A percentile compares a stretch with the other conserved stretches of the same genome.
Conservation (phyloP, 176 grass and related monocot species). For the Carex cristatella region DNA sequence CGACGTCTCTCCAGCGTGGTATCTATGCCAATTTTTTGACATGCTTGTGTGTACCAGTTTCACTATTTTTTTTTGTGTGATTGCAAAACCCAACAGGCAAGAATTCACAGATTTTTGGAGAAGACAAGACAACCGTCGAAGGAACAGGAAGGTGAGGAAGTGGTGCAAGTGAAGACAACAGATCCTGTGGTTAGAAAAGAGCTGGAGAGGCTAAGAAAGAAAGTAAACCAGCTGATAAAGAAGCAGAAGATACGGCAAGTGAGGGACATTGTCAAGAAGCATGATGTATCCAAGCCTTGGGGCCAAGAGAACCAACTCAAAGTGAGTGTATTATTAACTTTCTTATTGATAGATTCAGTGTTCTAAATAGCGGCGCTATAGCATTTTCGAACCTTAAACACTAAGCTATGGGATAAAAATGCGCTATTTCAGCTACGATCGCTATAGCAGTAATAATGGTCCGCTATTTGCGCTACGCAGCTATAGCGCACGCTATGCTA, state of each 20-base stretch:
- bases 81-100: constrained; percentile 39
- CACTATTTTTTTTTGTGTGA: constrained; percentile 18
- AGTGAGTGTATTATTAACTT: constrained; percentile 34
- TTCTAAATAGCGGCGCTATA: too few species aligned
- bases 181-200: constrained; percentile 33
- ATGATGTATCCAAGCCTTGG: constrained; percentile 78
- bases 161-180: constrained; percentile 22
- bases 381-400: too few species aligned
- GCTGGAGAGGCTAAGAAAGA: constrained; percentile 70
- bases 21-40: background rate
- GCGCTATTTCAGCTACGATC: too few species aligned
- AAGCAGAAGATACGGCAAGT: constrained; percentile 68
- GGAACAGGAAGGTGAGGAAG: constrained; percentile 44
- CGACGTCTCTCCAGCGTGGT: background rate
- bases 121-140: constrained; percentile 65
- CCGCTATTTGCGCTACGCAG: too few species aligned
- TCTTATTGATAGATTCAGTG: background rate
- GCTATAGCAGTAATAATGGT: too few species aligned
- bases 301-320: constrained; percentile 87
- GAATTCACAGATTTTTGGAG: constrained; percentile 82
- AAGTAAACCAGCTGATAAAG: constrained; percentile 75
- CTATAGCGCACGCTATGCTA: too few species aligned
- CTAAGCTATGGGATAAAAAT: too few species aligned
- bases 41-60: background rate
- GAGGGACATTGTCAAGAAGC: constrained; percentile 54